Evolutionary conservation across 2,329 filamentous ascomycete species (phyloP).

Genomic region (Pseudogymnoascus sp.): DNA sequence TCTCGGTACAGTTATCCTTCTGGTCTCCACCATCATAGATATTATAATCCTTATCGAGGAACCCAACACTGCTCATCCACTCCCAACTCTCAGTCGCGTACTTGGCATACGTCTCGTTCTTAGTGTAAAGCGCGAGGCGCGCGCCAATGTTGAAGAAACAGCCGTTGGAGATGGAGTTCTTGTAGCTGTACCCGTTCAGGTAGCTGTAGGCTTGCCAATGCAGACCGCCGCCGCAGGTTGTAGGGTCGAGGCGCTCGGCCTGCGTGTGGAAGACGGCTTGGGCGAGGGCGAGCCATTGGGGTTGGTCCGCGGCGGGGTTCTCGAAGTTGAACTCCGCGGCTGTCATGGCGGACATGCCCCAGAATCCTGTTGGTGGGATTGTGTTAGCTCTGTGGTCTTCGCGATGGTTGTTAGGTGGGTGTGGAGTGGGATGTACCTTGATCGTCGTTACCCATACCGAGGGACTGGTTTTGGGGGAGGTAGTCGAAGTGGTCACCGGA

Average conservation of each 20-base stretch:
- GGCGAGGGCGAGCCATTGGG: constrained; percentile 62
- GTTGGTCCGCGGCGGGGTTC: constrained; percentile 45
- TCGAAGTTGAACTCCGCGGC: constrained; percentile 59
- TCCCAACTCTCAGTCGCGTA: constrained; percentile 71
- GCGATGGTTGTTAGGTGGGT: not conserved
- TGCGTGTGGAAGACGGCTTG: constrained; percentile 77
- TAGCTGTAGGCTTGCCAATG: constrained; percentile 80
- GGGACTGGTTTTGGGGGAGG: constrained; percentile 66
- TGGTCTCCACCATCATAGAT: constrained; percentile 56
- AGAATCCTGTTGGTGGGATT: constrained; percentile 42
- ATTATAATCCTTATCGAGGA: constrained; percentile 46
- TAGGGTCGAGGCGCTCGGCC: constrained; percentile 59
- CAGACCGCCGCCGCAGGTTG: constrained; percentile 61
- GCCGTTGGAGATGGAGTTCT: constrained; percentile 55
- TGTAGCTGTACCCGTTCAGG: constrained; percentile 75
- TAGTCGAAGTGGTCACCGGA: constrained; percentile 63
- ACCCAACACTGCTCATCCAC: constrained; percentile 51
- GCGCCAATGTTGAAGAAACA: constrained; percentile 56
- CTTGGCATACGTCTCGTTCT: constrained; percentile 65
- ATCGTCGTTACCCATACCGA: constrained; percentile 57
- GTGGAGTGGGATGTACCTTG: constrained; percentile 33
- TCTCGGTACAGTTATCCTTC: constrained; percentile 46
- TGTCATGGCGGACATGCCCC: constrained; percentile 62
- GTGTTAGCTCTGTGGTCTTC: not conserved
- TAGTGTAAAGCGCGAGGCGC: constrained; percentile 66